Conservation (phyloP, 306 rosid genomes). For the Fagus sylvatica region DNA sequence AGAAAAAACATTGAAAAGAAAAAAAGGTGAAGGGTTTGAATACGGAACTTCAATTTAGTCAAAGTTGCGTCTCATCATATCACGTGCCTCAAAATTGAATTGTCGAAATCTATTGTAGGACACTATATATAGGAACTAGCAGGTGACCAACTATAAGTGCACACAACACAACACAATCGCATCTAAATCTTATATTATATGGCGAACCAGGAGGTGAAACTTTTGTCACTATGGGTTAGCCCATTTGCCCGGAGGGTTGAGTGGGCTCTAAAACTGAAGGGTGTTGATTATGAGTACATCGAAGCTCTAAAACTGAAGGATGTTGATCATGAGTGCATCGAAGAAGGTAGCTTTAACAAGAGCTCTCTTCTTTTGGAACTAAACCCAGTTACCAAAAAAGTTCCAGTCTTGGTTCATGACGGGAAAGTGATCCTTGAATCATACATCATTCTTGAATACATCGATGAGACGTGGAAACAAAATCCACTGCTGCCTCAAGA, state of each 20-base stretch:
- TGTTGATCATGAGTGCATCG: no score
- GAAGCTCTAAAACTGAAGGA: no score
- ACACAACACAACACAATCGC: neutral
- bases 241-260: slow-evolving; percentile 43
- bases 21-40: no score
- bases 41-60: no score
- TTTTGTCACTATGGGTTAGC: slow-evolving; percentile 51
- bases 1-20: no score
- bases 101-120: no score
- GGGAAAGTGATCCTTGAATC: neutral
- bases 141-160: no score
- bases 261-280: slow-evolving; percentile 47
- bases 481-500: slow-evolving; percentile 5
- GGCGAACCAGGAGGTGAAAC: slow-evolving; percentile 24
- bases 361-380: slow-evolving; percentile 1
- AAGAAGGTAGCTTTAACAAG: slow-evolving; percentile 19
- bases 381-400: neutral
- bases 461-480: slow-evolving; percentile 2
- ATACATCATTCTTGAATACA: neutral
- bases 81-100: no score
- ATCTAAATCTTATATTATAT: neutral
- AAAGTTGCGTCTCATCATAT: no score
- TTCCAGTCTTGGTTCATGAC: slow-evolving; percentile 5
- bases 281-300: slow-evolving; percentile 42
- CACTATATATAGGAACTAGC: no score